phyloP scores from a whole-genome alignment of 352 stramenopile genomes.

The Phytophthora rubi region DNA sequence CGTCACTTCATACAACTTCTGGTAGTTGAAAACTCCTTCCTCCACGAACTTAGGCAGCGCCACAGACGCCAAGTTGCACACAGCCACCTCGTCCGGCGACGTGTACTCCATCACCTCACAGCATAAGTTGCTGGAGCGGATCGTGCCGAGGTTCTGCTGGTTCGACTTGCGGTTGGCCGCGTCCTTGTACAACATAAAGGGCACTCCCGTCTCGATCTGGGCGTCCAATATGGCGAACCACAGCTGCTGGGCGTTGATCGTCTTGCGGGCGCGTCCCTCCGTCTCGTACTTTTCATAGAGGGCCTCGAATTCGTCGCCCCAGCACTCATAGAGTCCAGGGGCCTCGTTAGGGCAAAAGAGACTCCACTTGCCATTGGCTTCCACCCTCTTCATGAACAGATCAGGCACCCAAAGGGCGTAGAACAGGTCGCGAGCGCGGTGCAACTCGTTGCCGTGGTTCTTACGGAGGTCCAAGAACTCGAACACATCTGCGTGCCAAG shows the following conservation, averaged over 20 bases:
- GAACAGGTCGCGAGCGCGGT: slow-evolving; percentile 98
- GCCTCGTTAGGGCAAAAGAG: slow-evolving; percentile 99
- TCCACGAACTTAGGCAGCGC: slow-evolving; percentile 96
- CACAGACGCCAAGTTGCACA: slow-evolving; percentile 99
- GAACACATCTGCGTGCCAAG: slow-evolving; percentile 99
- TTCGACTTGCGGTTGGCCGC: slow-evolving; percentile 99
- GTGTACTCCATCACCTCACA: slow-evolving; percentile 99
- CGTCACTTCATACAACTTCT: slow-evolving; percentile 94
- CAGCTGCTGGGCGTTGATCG: slow-evolving; percentile 97
- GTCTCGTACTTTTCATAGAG: slow-evolving; percentile 97
- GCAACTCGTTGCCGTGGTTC: slow-evolving; percentile 99
- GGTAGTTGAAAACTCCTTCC: slow-evolving; percentile 93
- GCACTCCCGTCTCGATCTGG: slow-evolving; percentile 99
- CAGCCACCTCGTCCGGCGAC: slow-evolving; percentile 96
- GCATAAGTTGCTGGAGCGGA: slow-evolving; percentile 99
- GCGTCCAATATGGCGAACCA: slow-evolving; percentile 99
- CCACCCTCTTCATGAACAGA: slow-evolving; percentile 99
- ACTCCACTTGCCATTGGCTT: slow-evolving; percentile 96
- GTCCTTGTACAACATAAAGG: slow-evolving; percentile 99
- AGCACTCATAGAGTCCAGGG: slow-evolving; percentile 93
- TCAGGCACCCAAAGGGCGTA: slow-evolving; percentile 99
- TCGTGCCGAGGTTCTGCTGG: slow-evolving; percentile 99
- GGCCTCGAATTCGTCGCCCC: slow-evolving; percentile 95
- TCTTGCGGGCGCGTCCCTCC: slow-evolving; percentile 94
- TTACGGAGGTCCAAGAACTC: slow-evolving; percentile 98